These are phyloP conservation scores for Tagetes patula DNA, from an alignment of 129 eudicot species.

Conservation along the genomic window DNA sequence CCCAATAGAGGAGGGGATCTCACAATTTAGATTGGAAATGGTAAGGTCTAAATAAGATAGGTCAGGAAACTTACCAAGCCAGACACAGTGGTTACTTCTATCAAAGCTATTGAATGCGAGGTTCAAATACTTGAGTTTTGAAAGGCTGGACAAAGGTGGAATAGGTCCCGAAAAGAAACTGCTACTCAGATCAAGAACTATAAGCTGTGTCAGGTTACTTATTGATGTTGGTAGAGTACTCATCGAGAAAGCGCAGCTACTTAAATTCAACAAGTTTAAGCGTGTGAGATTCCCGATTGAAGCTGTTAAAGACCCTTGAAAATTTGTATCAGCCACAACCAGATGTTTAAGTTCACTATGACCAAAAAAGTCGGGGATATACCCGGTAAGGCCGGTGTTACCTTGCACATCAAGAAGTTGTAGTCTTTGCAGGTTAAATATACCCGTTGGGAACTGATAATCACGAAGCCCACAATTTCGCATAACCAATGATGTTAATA, in stretches of 20 bases:
- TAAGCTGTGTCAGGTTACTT: conserved; percentile 34
- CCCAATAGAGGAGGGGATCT: conserved; percentile 22
- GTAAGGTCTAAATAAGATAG: conserved; percentile 8
- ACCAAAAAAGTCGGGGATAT: conserved; percentile 27
- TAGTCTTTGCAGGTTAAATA: no score
- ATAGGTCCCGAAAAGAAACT: conserved; percentile 10
- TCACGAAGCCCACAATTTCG: no score
- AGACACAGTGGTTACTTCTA: conserved; percentile 13
- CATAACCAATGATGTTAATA: no score
- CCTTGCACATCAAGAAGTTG: no score
- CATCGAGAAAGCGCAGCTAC: background rate
- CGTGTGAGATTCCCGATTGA: conserved; percentile 34
- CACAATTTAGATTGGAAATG: conserved; percentile 9
- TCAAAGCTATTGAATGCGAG: conserved; percentile 1
- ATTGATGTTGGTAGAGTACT: conserved; percentile 36
- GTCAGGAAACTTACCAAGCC: conserved; percentile 24
- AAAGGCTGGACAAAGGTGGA: conserved; percentile 19
- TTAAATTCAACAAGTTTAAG: conserved; percentile 14
- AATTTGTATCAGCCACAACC: conserved; percentile 13
- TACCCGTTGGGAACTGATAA: no score
- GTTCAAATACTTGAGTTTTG: conserved; percentile 19
- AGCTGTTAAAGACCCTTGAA: conserved; percentile 35
- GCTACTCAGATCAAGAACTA: background rate
- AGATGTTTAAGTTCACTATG: conserved; percentile 25
- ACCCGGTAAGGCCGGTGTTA: conserved; percentile 10